Evolutionary conservation across 1,284 basidiomycete genomes (phyloP).

Genomic region (Ceratobasidium papillatum): DNA sequence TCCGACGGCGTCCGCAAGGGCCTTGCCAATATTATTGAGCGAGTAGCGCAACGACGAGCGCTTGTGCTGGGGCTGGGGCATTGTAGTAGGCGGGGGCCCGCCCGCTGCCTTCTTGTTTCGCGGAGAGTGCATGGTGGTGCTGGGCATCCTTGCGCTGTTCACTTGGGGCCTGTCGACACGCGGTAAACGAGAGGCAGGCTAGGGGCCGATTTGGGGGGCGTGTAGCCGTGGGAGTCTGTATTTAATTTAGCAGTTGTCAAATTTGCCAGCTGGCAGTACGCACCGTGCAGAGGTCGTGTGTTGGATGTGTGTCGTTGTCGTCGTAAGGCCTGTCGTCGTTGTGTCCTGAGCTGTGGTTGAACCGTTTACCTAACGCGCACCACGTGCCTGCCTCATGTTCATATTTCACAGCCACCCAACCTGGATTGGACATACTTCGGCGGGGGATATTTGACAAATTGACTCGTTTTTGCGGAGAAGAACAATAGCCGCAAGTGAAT

Average conservation of each 20-base stretch:
- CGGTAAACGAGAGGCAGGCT: conserved; percentile 5
- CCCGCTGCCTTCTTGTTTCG: conserved; percentile 23
- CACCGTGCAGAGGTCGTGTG: conserved; percentile 15
- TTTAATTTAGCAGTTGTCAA: background rate
- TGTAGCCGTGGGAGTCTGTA: conserved; percentile 18
- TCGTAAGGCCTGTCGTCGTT: conserved; percentile 23
- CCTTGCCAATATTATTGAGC: conserved; percentile 33
- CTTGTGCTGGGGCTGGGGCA: conserved; percentile 28
- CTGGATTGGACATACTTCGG: conserved; percentile 5
- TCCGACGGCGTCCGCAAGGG: conserved; percentile 27
- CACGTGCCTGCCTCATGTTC: conserved; percentile 31
- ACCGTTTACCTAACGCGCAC: conserved; percentile 16
- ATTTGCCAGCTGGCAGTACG: background rate
- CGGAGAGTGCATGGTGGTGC: conserved; percentile 30
- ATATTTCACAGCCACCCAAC: background rate
- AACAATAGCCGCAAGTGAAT: background rate
- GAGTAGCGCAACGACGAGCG: conserved; percentile 37
- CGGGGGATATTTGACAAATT: conserved; percentile 23
- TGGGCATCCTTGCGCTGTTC: conserved; percentile 6
- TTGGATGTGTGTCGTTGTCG: conserved; percentile 25
- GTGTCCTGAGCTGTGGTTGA: background rate
- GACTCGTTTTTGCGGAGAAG: background rate
- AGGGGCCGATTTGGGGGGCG: conserved; percentile 20
- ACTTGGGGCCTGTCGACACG: conserved; percentile 14
- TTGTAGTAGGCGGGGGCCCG: conserved; percentile 10